These are phyloP conservation scores for Pholiota molesta DNA, from an alignment of 768 basidiomycete species.

Conservation along the genomic window DNA sequence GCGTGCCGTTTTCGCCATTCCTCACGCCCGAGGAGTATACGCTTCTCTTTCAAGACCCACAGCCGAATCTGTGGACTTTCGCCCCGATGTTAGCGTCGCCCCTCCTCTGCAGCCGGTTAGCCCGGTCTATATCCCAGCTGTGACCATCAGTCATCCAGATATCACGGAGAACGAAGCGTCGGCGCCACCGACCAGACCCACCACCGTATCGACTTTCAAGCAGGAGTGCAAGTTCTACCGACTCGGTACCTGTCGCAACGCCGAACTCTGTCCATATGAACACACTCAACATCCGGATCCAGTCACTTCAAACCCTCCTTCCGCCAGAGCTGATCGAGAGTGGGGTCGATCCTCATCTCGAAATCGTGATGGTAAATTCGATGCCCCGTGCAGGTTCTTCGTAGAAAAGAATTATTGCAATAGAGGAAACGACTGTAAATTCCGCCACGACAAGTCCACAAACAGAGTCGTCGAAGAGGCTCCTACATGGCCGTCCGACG, in stretches of 20 bases:
- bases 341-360: slow-evolving; percentile 11
- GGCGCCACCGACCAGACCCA: not conserved
- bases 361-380: slow-evolving; percentile 10
- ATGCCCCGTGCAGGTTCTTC: slow-evolving; percentile 28
- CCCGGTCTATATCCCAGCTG: not conserved
- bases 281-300: slow-evolving; percentile 28
- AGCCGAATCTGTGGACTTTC: slow-evolving; percentile 35
- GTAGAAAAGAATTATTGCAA: slow-evolving; percentile 22
- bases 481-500: not conserved
- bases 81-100: too few species aligned
- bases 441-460: slow-evolving; percentile 21
- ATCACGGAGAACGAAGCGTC: not conserved
- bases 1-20: slow-evolving; percentile 43
- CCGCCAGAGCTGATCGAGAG: slow-evolving; percentile 3
- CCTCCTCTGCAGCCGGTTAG: not conserved
- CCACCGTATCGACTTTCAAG: not conserved
- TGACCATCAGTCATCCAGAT: not conserved
- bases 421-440: slow-evolving; percentile 25
- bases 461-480: not conserved
- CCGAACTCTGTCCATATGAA: slow-evolving; percentile 36
- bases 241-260: slow-evolving; percentile 42
- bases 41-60: slow-evolving; percentile 40
- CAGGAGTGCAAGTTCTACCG: slow-evolving; percentile 37
- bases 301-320: not conserved
- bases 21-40: slow-evolving; percentile 41